Conservation (phyloP, 176 grass and related monocot genomes). For the Urochloa ruziziensis region DNA sequence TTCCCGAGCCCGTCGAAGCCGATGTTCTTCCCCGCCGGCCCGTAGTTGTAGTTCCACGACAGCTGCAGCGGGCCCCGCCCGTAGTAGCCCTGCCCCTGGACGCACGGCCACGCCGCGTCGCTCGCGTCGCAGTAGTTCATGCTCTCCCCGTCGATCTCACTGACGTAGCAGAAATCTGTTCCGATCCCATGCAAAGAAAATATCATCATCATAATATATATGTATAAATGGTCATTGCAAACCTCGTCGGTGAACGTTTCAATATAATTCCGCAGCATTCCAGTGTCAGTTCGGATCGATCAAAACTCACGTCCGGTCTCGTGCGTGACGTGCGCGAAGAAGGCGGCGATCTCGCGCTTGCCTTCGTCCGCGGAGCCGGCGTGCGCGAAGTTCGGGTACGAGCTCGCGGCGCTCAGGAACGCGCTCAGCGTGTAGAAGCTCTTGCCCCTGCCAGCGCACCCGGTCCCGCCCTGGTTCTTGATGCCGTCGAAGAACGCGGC, state of each 20-base stretch:
- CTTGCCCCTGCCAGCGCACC: constrained; percentile 48
- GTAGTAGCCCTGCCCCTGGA: constrained; percentile 37
- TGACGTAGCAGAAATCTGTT: constrained; percentile 66
- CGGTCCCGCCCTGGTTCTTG: constrained; percentile 22
- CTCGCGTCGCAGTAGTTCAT: neutral
- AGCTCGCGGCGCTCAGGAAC: constrained; percentile 31
- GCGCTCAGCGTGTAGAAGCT: constrained; percentile 66
- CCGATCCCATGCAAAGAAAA: neutral
- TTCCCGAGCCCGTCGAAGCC: constrained; percentile 36
- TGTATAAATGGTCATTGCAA: too few species aligned
- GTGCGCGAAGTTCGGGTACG: constrained; percentile 38
- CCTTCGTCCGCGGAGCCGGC: constrained; percentile 30
- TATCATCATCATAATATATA: too few species aligned
- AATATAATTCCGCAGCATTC: too few species aligned
- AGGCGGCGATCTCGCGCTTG: constrained; percentile 67
- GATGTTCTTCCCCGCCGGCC: constrained; percentile 53
- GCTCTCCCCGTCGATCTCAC: constrained; percentile 44
- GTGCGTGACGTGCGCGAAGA: constrained; percentile 62
- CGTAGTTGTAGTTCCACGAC: constrained; percentile 79
- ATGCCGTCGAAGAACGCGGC: constrained; percentile 43
- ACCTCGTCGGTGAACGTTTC: too few species aligned
- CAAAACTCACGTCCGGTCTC: neutral
- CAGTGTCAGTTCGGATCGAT: too few species aligned
- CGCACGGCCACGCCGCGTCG: neutral
- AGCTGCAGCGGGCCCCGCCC: constrained; percentile 67